Evolutionary conservation across 2,329 filamentous ascomycete genomes (phyloP).

Genomic region (Claviceps cyperi): DNA sequence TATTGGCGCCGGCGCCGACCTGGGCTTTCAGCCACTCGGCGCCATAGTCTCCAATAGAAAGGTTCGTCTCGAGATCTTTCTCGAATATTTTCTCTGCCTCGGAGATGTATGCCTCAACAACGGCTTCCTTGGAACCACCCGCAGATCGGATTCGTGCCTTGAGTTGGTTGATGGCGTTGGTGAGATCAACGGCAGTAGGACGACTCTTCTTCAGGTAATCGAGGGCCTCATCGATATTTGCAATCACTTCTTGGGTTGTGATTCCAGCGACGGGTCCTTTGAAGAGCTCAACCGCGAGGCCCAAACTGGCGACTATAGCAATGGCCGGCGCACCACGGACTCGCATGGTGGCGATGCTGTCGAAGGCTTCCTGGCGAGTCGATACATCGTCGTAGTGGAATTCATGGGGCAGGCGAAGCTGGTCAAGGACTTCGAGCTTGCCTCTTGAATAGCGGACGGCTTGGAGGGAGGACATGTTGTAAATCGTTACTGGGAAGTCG

Average conservation of each 20-base stretch:
- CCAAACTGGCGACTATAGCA: slow-evolving; percentile 88
- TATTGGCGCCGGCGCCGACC: slow-evolving; percentile 29
- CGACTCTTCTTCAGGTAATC: slow-evolving; percentile 80
- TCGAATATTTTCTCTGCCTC: slow-evolving; percentile 77
- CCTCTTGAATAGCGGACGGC: slow-evolving; percentile 65
- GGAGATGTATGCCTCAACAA: slow-evolving; percentile 58
- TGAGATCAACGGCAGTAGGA: slow-evolving; percentile 88
- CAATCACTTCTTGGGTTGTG: slow-evolving; percentile 42
- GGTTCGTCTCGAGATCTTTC: slow-evolving; percentile 78
- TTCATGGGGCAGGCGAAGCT: slow-evolving; percentile 68
- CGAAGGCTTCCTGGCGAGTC: slow-evolving; percentile 61
- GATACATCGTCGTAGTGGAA: slow-evolving; percentile 62
- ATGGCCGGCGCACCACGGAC: slow-evolving; percentile 79
- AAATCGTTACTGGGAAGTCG: too few species aligned
- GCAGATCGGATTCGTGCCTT: slow-evolving; percentile 44
- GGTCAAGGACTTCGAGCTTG: slow-evolving; percentile 63
- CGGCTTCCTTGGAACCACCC: slow-evolving; percentile 30
- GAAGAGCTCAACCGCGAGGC: slow-evolving; percentile 71
- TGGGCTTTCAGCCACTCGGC: slow-evolving; percentile 67
- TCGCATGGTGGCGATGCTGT: slow-evolving; percentile 69
- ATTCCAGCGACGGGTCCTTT: slow-evolving; percentile 32
- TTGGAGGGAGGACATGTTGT: slow-evolving; percentile 45
- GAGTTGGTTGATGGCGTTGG: slow-evolving; percentile 74
- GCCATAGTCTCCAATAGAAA: slow-evolving; percentile 69
- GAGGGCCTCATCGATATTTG: slow-evolving; percentile 61